These are phyloP conservation scores for Dactylorhiza incarnata DNA, from an alignment of 106 monocot genomes.

Conservation along the genomic window DNA sequence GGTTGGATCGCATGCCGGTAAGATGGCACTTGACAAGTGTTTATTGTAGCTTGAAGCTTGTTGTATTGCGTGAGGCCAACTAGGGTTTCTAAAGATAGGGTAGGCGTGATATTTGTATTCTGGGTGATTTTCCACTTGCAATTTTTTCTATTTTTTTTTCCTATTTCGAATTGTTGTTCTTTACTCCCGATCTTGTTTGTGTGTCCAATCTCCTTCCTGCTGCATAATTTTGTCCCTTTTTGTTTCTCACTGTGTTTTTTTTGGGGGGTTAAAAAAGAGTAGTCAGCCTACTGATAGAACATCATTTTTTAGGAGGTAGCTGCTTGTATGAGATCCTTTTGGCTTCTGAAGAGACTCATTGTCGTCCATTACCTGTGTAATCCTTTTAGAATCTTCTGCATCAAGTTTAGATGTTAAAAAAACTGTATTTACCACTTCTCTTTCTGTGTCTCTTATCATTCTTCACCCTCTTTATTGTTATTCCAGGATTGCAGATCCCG, in stretches of 20 bases:
- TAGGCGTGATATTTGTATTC: not conserved
- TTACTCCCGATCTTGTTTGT: not conserved
- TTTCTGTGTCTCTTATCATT: conserved; percentile 1
- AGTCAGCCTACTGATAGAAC: not conserved
- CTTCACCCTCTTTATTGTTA: conserved; percentile 12
- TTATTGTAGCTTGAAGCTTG: not conserved
- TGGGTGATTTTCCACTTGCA: not conserved
- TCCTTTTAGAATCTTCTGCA: not conserved
- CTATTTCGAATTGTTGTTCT: not conserved
- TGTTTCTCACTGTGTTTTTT: too few relatives aligned
- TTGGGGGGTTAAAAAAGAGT: not conserved
- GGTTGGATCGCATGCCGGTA: not conserved
- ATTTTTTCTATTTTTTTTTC: not conserved
- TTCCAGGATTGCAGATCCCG: conserved; percentile 43
- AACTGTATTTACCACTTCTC: not conserved
- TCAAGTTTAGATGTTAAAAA: not conserved
- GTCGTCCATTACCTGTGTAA: not conserved
- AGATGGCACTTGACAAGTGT: too few relatives aligned
- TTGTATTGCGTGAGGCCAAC: not conserved
- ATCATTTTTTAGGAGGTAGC: not conserved
- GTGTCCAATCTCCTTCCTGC: not conserved
- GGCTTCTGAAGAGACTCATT: not conserved
- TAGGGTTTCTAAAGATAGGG: not conserved
- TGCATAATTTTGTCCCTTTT: too few relatives aligned
- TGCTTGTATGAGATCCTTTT: not conserved